Evolutionary conservation across 2,329 filamentous ascomycete species (phyloP).

Genomic region (Rugonectria rugulosa): DNA sequence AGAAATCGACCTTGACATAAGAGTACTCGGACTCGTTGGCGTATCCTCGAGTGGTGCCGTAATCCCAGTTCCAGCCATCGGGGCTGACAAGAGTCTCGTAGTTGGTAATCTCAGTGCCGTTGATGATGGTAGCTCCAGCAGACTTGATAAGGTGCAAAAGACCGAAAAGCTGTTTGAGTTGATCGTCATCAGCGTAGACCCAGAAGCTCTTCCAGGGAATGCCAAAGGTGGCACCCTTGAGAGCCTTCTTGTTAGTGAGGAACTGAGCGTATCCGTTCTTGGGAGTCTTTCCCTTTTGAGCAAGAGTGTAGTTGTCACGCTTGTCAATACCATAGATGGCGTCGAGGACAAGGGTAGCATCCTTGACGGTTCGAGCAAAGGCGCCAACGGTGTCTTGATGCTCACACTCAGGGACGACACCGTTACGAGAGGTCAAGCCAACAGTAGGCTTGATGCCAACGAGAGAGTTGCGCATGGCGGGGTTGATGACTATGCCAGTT

Average conservation of each 20-base stretch:
- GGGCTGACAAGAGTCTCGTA: constrained; percentile 69
- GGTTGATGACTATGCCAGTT: constrained; percentile 75
- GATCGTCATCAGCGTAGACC: constrained; percentile 64
- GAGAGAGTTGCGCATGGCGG: constrained; percentile 72
- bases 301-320: constrained; percentile 71
- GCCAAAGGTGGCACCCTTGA: constrained; percentile 71
- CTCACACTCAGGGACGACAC: constrained; percentile 70
- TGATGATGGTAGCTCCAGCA: constrained; percentile 73
- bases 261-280: constrained; percentile 63
- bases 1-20: constrained; percentile 75
- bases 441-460: constrained; percentile 82
- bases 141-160: constrained; percentile 59
- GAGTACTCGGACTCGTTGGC: constrained; percentile 79
- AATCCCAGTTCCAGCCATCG: constrained; percentile 78
- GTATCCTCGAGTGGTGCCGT: constrained; percentile 65
- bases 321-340: constrained; percentile 71
- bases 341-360: constrained; percentile 72
- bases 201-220: constrained; percentile 78
- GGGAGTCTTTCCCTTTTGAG: constrained; percentile 63
- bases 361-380: constrained; percentile 73
- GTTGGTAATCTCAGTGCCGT: constrained; percentile 72
- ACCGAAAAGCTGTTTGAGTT: constrained; percentile 59
- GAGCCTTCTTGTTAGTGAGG: constrained; percentile 59
- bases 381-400: constrained; percentile 75
- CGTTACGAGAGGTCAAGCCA: constrained; percentile 71